phyloP scores from a whole-genome alignment of 1,284 basidiomycete genomes.

The Cutaneotrichosporon daszewskae region DNA sequence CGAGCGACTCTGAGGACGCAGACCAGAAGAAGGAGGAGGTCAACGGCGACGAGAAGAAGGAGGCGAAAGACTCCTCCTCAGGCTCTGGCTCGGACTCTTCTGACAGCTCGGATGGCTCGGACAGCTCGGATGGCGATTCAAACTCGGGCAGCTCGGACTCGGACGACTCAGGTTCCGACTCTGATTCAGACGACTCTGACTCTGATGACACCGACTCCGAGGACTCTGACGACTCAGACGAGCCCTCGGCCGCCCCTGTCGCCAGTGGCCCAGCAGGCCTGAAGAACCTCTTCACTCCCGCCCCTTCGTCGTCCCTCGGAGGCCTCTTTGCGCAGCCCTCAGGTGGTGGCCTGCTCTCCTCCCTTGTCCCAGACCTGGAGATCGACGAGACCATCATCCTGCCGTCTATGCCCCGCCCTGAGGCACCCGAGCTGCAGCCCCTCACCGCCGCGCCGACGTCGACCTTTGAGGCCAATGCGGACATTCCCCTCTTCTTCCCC shows the following conservation, averaged over 20 bases:
- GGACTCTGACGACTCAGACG: conserved; percentile 2
- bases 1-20: too few species aligned
- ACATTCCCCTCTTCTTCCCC: conserved; percentile 42
- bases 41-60: conserved; percentile 1
- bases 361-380: conserved; percentile 39
- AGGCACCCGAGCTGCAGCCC: conserved; percentile 5
- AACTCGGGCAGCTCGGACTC: conserved; percentile 12
- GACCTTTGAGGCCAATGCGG: conserved; percentile 31
- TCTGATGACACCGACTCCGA: conserved; percentile 4
- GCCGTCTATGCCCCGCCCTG: conserved; percentile 12
- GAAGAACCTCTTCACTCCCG: conserved; percentile 35
- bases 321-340: conserved; percentile 3
- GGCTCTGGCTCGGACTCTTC: conserved; percentile 10
- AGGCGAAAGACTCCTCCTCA: conserved; percentile 3
- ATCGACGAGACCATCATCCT: conserved; percentile 40
- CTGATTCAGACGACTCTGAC: conserved; percentile 8
- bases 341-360: too few species aligned
- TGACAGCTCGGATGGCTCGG: conserved; percentile 6
- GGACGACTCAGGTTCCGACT: conserved; percentile 13
- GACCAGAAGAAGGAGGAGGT: conserved; percentile 9
- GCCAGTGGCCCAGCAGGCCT: conserved; percentile 13
- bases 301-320: not conserved
- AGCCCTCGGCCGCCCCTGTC: not conserved
- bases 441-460: conserved; percentile 17
- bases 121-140: conserved; percentile 12